A percentile compares a stretch with the other conserved stretches of the same genome.
phyloP scores from a whole-genome alignment of 257 asterid genomes.

The Cruciata laevipes region DNA sequence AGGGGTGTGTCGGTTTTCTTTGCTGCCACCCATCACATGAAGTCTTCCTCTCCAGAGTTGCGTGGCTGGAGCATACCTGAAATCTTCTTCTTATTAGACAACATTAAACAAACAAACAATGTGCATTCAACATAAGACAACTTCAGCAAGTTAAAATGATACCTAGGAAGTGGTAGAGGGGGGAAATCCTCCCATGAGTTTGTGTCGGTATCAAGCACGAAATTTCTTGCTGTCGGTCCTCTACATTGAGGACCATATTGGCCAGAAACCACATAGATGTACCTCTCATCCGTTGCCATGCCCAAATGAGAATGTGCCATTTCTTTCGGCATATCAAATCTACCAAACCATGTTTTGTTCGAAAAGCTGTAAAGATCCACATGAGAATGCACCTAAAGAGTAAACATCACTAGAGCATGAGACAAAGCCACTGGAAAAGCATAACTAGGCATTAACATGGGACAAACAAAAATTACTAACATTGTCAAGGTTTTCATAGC shows the following conservation, averaged over 20 bases:
- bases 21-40: constrained; percentile 98
- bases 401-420: not conserved
- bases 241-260: constrained; percentile 98
- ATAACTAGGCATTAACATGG: not conserved
- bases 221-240: constrained; percentile 79
- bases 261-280: constrained; percentile 74
- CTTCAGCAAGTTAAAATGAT: constrained; percentile 5
- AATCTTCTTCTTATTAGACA: constrained; percentile 19
- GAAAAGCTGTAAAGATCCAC: constrained; percentile 87
- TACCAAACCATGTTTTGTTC: constrained; percentile 81
- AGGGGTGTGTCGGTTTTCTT: constrained; percentile 72
- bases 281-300: constrained; percentile 90
- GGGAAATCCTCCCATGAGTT: constrained; percentile 69
- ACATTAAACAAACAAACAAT: not conserved
- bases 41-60: constrained; percentile 92
- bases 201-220: constrained; percentile 67
- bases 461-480: constrained; percentile 20
- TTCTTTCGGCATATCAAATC: constrained; percentile 93
- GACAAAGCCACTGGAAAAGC: not conserved
- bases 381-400: constrained; percentile 77
- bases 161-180: constrained; percentile 83
- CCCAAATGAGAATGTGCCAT: constrained; percentile 99
- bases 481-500: constrained; percentile 86
- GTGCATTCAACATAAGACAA: not conserved
- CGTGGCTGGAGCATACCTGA: constrained; percentile 96